Conservation (phyloP, 805 yeast genomes). For the Wickerhamomyces bovis region DNA sequence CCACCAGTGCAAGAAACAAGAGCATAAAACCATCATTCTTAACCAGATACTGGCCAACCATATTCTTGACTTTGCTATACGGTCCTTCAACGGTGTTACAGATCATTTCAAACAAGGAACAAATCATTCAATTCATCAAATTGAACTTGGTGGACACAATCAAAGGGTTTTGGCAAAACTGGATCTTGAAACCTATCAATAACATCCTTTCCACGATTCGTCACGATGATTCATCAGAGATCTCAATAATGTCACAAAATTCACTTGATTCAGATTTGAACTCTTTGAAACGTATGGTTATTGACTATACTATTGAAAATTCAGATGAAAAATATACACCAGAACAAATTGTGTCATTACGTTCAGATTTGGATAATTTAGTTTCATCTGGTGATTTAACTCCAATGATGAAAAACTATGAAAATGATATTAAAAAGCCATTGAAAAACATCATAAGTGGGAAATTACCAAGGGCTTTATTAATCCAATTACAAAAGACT, state of each 20-base stretch:
- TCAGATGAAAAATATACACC: constrained; percentile 16
- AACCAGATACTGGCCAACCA: constrained; percentile 63
- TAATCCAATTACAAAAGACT: constrained; percentile 92
- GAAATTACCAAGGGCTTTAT: constrained; percentile 62
- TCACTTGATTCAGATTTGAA: constrained; percentile 73
- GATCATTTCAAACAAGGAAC: constrained; percentile 45
- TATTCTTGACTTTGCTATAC: constrained; percentile 35
- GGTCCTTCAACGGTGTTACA: constrained; percentile 46
- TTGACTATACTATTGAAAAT: constrained; percentile 52
- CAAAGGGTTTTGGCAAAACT: constrained; percentile 23
- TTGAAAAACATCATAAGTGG: constrained; percentile 58
- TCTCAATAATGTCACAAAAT: constrained; percentile 74
- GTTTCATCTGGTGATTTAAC: constrained; percentile 75
- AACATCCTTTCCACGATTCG: constrained; percentile 76
- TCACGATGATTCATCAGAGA: constrained; percentile 68
- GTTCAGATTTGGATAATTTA: constrained; percentile 34
- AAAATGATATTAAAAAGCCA: constrained; percentile 66
- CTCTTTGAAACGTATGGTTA: constrained; percentile 83
- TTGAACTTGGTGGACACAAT: constrained; percentile 58
- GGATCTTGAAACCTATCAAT: constrained; percentile 74
- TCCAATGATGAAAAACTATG: constrained; percentile 74
- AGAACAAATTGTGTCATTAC: constrained; percentile 16
- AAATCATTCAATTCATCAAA: constrained; percentile 49
- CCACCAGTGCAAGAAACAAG: neutral
- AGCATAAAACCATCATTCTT: constrained; percentile 33